Base-by-base conservation (phyloP, 305 asterid genomes). In the Fraxinus floribunda region DNA sequence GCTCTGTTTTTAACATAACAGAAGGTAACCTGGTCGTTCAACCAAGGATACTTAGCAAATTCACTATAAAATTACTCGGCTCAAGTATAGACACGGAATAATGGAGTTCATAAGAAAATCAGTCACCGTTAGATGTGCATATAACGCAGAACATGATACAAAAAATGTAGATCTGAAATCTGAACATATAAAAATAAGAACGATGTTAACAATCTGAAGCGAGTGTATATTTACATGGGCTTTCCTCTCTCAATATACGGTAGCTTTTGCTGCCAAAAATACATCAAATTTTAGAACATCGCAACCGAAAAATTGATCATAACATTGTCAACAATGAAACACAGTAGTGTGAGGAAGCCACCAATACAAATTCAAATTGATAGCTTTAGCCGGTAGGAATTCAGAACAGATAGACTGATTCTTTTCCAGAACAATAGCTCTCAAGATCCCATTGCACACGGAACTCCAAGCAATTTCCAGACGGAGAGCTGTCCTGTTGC, bases 401-500 rank as follows among this genome's bases (percentile, higher is more conserved):
- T 30, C 70, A 7, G 73, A 60, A 3, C 70, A 60, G 7, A 60
- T 22, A 20, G 73, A 66, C 73, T 22, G 24, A 22, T 22, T 22
- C 70, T 20, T 18, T 60, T 38, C 13, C 15, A 7, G 7, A 60
- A 24, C 20, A 15, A n/a, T 16, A 11, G 35, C 49, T 60, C 41
- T 60, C 79, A 81, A 20, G 79, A 66, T 26, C 77, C 11, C n/a
- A 16, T 16, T 20, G 57, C 78, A 32, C 2, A 30, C 5, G 84
- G 81, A 49, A 15, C 39, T 62, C 81, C 86, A 60, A 34, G 35
- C 78, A 81, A 57, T 62, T 52, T 82, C 89, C 87, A 87, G 2
- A 84, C 82, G 3, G 24, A 84, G 7, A 87, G 36, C 75, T 64
- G 41, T 44, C 89, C 87, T 0, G 83, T 79, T 20, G 86, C 88